These are phyloP conservation scores for Botrytis squamosa DNA, from an alignment of 2,329 filamentous ascomycete species.

Conservation along the genomic window DNA sequence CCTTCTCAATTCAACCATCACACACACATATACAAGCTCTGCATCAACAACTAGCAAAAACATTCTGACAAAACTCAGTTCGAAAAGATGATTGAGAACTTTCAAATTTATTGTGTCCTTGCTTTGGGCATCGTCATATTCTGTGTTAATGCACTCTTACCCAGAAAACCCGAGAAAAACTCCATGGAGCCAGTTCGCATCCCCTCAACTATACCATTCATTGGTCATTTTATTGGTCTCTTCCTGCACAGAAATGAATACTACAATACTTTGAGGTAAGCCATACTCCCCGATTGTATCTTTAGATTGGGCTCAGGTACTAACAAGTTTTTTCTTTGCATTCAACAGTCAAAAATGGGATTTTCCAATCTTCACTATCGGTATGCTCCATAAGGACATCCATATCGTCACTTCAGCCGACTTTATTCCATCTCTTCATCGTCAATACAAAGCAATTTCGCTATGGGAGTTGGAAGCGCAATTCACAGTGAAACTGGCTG, in stretches of 20 bases:
- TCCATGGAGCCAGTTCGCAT: background rate
- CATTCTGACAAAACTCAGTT: background rate
- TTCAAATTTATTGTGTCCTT: background rate
- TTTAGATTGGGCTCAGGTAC: background rate
- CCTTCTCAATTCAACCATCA: background rate
- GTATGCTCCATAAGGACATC: background rate
- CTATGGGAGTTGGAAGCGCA: conserved; percentile 14
- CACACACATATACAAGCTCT: background rate
- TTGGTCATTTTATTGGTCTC: conserved; percentile 3
- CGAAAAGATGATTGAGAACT: background rate
- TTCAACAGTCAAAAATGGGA: conserved; percentile 3
- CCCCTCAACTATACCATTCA: conserved; percentile 3
- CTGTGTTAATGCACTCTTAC: background rate
- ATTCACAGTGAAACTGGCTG: conserved; percentile 4
- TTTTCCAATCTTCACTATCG: conserved; percentile 10
- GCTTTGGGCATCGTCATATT: background rate
- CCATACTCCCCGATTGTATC: no score
- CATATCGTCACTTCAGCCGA: background rate
- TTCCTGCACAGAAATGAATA: conserved; percentile 5
- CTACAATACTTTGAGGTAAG: conserved; percentile 4
- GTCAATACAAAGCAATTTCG: background rate
- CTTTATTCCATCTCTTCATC: conserved; percentile 10
- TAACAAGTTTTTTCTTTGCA: background rate
- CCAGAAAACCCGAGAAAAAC: background rate
- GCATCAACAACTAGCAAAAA: background rate